Evolutionary conservation across 495 filamentous ascomycete species (phyloP).

Genomic region (Cercophora samala): DNA sequence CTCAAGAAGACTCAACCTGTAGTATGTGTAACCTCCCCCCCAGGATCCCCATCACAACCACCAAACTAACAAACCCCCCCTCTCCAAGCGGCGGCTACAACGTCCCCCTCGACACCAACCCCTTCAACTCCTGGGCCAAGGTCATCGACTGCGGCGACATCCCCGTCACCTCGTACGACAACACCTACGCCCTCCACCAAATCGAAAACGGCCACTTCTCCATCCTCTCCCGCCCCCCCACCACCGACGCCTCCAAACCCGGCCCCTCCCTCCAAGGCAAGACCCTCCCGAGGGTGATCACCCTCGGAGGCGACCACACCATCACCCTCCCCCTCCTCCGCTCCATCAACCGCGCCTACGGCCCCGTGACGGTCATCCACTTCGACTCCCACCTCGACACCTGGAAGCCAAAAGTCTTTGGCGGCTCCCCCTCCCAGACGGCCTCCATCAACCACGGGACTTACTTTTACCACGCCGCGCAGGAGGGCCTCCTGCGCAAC

Average conservation of each 20-base stretch:
- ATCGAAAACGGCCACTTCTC: constrained; percentile 67
- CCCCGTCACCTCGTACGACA: constrained; percentile 76
- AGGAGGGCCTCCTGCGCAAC: constrained; percentile 71
- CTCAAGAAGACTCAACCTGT: constrained; percentile 69
- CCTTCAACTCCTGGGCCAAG: constrained; percentile 71
- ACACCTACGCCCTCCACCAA: constrained; percentile 70
- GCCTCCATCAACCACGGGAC: constrained; percentile 74
- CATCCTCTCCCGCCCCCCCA: constrained; percentile 50
- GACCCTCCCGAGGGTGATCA: constrained; percentile 61
- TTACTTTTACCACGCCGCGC: constrained; percentile 80
- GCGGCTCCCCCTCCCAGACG: constrained; percentile 58
- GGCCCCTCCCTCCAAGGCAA: constrained; percentile 52
- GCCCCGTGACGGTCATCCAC: constrained; percentile 78
- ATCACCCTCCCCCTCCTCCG: constrained; percentile 76
- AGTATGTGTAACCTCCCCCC: constrained; percentile 27
- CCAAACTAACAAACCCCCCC: not conserved
- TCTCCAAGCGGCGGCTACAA: constrained; percentile 71
- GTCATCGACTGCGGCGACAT: constrained; percentile 85
- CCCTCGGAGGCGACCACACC: constrained; percentile 80
- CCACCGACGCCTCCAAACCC: constrained; percentile 44
- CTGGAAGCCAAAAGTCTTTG: constrained; percentile 63
- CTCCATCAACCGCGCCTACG: constrained; percentile 72
- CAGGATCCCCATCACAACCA: not conserved
- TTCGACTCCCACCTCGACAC: constrained; percentile 84
- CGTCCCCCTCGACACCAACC: constrained; percentile 73